Conservation (phyloP, 345 rosid species). For the Punica granatum region DNA sequence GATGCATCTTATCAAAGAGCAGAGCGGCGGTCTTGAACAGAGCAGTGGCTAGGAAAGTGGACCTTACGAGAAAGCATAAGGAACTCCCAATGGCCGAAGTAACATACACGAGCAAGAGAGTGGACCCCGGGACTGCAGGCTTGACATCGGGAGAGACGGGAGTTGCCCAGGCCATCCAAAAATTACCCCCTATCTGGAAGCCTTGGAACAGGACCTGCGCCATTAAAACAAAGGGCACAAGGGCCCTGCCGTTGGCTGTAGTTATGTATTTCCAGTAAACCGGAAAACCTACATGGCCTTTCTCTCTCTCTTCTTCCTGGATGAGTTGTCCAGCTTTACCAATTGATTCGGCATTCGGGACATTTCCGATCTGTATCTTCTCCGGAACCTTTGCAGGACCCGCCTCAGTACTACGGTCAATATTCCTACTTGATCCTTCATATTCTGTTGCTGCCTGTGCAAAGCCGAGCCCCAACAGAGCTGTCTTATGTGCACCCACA, state of each 20-base stretch:
- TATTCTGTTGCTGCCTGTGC: background rate
- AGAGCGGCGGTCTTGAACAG: constrained; percentile 18
- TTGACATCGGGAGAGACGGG: background rate
- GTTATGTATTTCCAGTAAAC: constrained; percentile 23
- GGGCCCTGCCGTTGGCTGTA: constrained; percentile 13
- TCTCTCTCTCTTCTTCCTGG: constrained; percentile 35
- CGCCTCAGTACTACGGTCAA: background rate
- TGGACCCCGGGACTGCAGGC: background rate
- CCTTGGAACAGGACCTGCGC: constrained; percentile 12
- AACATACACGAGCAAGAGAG: background rate
- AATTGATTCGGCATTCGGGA: constrained; percentile 1
- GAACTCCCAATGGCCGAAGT: constrained; percentile 10
- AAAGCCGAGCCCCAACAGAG: constrained; percentile 15
- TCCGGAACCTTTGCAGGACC: background rate
- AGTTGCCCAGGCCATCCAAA: constrained; percentile 30
- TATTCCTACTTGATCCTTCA: background rate
- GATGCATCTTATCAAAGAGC: constrained; percentile 21
- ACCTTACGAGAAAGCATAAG: constrained; percentile 14
- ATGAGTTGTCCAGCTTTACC: constrained; percentile 16
- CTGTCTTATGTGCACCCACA: constrained; percentile 28
- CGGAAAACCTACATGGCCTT: constrained; percentile 22
- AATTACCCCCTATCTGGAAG: constrained; percentile 23
- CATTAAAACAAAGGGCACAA: constrained; percentile 9
- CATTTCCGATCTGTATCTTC: constrained; percentile 8
- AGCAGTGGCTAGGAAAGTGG: constrained; percentile 12